Conservation (phyloP, 1,284 basidiomycete genomes). For the Schizophyllum commune region DNA sequence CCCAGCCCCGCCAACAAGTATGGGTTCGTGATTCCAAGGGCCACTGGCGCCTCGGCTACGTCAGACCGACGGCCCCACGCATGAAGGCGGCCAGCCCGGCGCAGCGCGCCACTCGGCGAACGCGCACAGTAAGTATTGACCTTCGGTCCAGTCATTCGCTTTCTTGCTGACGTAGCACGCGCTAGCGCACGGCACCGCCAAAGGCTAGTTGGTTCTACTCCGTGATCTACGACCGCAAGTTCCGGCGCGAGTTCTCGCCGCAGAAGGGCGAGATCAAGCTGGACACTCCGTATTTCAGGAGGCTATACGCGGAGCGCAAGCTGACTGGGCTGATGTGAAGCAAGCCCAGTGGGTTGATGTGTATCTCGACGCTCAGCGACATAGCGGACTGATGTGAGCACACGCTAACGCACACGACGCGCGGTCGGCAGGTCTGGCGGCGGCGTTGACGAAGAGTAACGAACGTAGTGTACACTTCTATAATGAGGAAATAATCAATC, state of each 20-base stretch:
- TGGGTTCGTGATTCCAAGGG: background rate
- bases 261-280: background rate
- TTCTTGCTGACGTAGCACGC: background rate
- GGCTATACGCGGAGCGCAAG: background rate
- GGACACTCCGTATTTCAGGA: background rate
- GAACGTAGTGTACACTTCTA: background rate
- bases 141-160: background rate
- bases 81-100: background rate
- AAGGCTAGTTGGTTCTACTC: background rate
- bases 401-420: background rate
- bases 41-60: background rate
- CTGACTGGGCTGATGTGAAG: background rate
- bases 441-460: background rate
- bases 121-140: background rate
- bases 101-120: background rate
- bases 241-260: background rate
- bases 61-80: background rate
- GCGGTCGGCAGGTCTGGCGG: background rate
- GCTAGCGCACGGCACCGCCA: background rate
- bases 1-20: background rate
- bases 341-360: background rate
- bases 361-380: background rate
- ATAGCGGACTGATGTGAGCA: background rate
- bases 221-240: background rate
- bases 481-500: background rate